Evolutionary conservation across 2,329 filamentous ascomycete species (phyloP).

Genomic region (Alternaria angustiovoidea): DNA sequence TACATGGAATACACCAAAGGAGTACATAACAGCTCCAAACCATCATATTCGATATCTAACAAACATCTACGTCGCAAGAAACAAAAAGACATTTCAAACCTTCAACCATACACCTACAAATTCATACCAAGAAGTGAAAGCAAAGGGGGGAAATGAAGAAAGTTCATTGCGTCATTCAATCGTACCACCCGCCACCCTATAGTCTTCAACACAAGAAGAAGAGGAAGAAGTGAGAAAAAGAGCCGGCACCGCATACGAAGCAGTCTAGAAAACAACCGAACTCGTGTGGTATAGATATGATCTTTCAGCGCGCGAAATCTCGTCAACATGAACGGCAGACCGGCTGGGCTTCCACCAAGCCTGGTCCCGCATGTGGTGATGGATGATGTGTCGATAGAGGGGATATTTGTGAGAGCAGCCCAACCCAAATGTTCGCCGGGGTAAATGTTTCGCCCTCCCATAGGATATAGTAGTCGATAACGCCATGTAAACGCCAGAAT

Average conservation of each 20-base stretch:
- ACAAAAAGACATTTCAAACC: background rate
- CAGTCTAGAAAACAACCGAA: background rate
- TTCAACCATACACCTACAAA: background rate
- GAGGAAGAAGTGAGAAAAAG: background rate
- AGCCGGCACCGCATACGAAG: constrained; percentile 2
- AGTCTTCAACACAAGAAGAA: constrained; percentile 1
- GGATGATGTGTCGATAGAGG: background rate
- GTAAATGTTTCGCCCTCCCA: background rate
- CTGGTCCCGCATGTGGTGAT: background rate
- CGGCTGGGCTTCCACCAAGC: background rate
- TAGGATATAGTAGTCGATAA: constrained; percentile 1
- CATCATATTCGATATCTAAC: background rate
- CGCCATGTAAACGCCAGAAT: constrained; percentile 6
- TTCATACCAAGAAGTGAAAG: background rate
- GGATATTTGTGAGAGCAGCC: constrained; percentile 2
- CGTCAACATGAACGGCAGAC: background rate
- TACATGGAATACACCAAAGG: background rate
- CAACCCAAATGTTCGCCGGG: background rate
- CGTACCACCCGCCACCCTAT: constrained; percentile 8
- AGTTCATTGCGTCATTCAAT: constrained; percentile 16
- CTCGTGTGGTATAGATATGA: constrained; percentile 4
- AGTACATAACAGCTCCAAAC: background rate
- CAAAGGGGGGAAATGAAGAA: background rate
- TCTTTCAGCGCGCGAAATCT: background rate
- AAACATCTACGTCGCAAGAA: background rate